Evolutionary conservation across 805 yeast species (phyloP), one percentile per base, ranked within the genome.

Genomic region (Nakazawaea laoshanensis): DNA sequence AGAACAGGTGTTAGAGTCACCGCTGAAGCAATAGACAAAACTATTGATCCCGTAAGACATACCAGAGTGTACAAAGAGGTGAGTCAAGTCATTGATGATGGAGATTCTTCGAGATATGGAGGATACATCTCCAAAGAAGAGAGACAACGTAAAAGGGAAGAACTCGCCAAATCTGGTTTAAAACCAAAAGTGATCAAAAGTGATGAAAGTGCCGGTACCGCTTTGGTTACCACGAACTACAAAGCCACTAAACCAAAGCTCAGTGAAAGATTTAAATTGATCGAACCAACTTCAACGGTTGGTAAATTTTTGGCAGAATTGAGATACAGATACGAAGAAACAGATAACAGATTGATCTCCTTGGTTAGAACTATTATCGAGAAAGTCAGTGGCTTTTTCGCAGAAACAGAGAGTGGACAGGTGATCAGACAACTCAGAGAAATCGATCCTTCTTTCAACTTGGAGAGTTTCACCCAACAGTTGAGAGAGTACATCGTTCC

Each of bases 401-500:
- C 92, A 25, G 99, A 92, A 62, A 92, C 97, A 23, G 99, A 92
- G 63, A 77, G 84, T 42, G 96, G 95, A 15, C 81, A 81, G 56
- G 98, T 88, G n/a, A 67, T 83, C 42, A 77, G 81, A 45, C 75
- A 79, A 50, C 85, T 92, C 63, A 82, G 75, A 60, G 72, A 76
- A 52, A 77, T 89, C 72, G 99, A 92, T 59, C 95, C 97, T 33
- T 65, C 73, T 24, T 92, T 92, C 67, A 77, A 75, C 42, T 67
- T 74, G 46, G 89, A 85, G 39, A 74, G 69, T 38, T 88, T 92
- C 64, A 70, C 79, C 42, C 75, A 70, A 45, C 88, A 89, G 38
- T 67, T 89, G 49, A 80, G 97, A 55, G 89, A 86, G 50, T 92
- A 78, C 59, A 84, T 92, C 42, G 75, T 92, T 36, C 98, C 99